Conservation (phyloP, 1,284 basidiomycete species). For the Microbotryum silenes-acaulis region DNA sequence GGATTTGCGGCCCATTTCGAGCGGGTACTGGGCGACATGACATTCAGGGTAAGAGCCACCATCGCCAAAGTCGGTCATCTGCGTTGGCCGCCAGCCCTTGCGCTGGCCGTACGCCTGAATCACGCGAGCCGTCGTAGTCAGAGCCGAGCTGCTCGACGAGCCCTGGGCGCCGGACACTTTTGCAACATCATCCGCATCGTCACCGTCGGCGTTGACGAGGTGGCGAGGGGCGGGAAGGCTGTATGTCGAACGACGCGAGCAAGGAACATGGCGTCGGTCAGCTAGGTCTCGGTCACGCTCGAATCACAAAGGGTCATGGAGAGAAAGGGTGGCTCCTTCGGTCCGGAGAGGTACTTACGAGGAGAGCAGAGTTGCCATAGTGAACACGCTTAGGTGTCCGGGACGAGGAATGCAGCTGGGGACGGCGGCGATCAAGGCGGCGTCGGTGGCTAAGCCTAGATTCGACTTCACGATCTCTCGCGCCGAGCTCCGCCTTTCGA, state of each 20-base stretch:
- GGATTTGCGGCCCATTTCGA: conserved; percentile 87
- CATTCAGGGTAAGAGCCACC: conserved; percentile 97
- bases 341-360: conserved; percentile 1
- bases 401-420: background rate
- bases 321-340: background rate
- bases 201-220: conserved; percentile 51
- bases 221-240: conserved; percentile 59
- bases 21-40: conserved; percentile 91
- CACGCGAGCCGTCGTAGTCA: conserved; percentile 39
- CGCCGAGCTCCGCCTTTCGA: no score
- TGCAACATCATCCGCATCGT: conserved; percentile 49
- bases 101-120: conserved; percentile 79
- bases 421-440: background rate
- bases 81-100: conserved; percentile 74
- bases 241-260: background rate
- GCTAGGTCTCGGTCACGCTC: background rate
- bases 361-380: conserved; percentile 21
- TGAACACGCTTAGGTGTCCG: no score
- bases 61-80: conserved; percentile 77
- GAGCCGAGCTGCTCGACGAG: background rate
- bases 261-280: background rate
- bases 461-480: background rate
- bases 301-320: background rate
- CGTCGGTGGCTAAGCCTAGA: background rate
- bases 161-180: background rate